A percentile compares a stretch with the other conserved stretches of the same genome.
Conservation (phyloP, 1,284 basidiomycete species). For the Singerocomus rubriflavus region DNA sequence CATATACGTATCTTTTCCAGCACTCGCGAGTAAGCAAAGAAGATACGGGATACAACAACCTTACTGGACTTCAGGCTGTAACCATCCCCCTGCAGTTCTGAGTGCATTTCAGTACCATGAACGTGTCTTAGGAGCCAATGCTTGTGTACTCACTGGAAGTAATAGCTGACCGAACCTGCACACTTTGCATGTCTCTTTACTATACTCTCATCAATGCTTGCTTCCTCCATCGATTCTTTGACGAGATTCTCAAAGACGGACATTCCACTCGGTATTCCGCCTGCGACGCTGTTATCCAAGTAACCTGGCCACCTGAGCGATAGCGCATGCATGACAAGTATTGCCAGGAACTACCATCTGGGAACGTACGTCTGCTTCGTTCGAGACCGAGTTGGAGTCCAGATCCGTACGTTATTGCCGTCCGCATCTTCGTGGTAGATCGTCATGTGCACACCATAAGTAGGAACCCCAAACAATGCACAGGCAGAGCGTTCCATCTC, state of each 20-base stretch:
- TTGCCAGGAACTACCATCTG: conserved; percentile 3
- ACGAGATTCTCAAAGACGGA: conserved; percentile 73
- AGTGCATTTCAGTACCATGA: conserved; percentile 5
- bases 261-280: conserved; percentile 78
- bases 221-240: conserved; percentile 94
- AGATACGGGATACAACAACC: conserved; percentile 27
- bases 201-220: conserved; percentile 66
- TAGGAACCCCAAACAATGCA: conserved; percentile 85
- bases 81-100: conserved; percentile 68
- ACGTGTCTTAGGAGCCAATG: neutral
- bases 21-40: neutral
- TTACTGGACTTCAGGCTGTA: conserved; percentile 86
- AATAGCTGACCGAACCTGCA: conserved; percentile 68
- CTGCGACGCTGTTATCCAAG: conserved; percentile 79
- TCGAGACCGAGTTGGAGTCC: conserved; percentile 83
- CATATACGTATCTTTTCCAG: conserved; percentile 69
- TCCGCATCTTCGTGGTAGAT: conserved; percentile 55
- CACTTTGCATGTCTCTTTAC: conserved; percentile 57
- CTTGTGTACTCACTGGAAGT: conserved; percentile 48
- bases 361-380: conserved; percentile 82
- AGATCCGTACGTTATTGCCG: conserved; percentile 60
- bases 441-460: conserved; percentile 86
- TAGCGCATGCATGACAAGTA: conserved; percentile 4
- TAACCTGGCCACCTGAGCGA: conserved; percentile 65
- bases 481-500: conserved; percentile 88